Conservation (phyloP, 2,329 filamentous ascomycete species). For the Drechslera avenae region DNA sequence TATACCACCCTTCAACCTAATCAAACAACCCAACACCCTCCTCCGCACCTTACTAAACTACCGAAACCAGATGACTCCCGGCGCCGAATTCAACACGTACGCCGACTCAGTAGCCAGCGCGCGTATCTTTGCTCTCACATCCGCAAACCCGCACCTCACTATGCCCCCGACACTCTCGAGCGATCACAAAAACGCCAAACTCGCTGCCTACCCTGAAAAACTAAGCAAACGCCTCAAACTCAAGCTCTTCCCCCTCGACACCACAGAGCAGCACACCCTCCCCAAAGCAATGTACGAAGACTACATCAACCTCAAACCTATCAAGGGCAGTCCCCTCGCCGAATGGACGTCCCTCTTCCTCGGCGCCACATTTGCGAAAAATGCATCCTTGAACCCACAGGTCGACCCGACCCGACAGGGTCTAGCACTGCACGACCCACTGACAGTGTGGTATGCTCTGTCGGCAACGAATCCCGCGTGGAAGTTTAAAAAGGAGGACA, state of each 20-base stretch:
- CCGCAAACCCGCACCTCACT: slow-evolving; percentile 70
- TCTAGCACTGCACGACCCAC: slow-evolving; percentile 55
- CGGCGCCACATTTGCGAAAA: slow-evolving; percentile 53
- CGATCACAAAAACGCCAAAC: slow-evolving; percentile 31
- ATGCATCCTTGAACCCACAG: slow-evolving; percentile 48
- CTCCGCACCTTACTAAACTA: slow-evolving; percentile 38
- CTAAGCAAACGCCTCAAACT: slow-evolving; percentile 51
- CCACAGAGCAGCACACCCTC: slow-evolving; percentile 53
- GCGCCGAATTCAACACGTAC: slow-evolving; percentile 94
- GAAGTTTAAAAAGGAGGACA: slow-evolving; percentile 65
- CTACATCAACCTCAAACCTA: slow-evolving; percentile 28
- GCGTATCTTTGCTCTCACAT: slow-evolving; percentile 56
- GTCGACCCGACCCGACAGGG: slow-evolving; percentile 44
- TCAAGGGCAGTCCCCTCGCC: slow-evolving; percentile 50
- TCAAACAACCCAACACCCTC: slow-evolving; percentile 46
- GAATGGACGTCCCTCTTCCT: slow-evolving; percentile 55
- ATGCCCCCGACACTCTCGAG: slow-evolving; percentile 71
- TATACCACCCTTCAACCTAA: slow-evolving; percentile 46
- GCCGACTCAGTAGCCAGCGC: slow-evolving; percentile 68
- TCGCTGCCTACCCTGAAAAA: slow-evolving; percentile 49
- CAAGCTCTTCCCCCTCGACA: slow-evolving; percentile 56
- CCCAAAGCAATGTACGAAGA: slow-evolving; percentile 48
- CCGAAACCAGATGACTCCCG: slow-evolving; percentile 66
- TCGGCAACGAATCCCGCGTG: slow-evolving; percentile 30
- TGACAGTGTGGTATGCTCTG: slow-evolving; percentile 48